Conservation (phyloP, 2,329 filamentous ascomycete species). For the Pseudogymnoascus sp. region DNA sequence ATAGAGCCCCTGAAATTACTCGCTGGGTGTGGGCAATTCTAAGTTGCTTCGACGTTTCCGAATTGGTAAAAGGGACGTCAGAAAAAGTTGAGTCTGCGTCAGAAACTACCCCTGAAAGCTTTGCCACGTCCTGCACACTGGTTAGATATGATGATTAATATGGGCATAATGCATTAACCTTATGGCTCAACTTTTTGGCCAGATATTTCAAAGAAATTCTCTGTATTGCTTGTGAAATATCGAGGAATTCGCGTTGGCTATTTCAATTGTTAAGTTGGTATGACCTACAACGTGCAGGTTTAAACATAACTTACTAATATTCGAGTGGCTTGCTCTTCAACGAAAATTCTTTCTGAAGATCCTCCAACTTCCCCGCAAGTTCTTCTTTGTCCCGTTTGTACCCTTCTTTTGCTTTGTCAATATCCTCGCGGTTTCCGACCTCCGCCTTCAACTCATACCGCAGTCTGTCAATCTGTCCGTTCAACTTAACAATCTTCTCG, state of each 20-base stretch:
- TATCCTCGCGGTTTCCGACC: constrained; percentile 5
- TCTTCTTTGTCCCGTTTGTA: constrained; percentile 13
- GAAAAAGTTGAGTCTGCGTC: background rate
- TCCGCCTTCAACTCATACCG: constrained; percentile 7
- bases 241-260: constrained; percentile 12
- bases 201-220: background rate
- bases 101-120: background rate
- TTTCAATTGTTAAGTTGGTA: constrained; percentile 7
- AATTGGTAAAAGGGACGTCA: background rate
- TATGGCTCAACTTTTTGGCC: background rate
- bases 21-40: background rate
- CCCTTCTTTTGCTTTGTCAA: constrained; percentile 11
- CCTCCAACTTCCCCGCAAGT: constrained; percentile 11
- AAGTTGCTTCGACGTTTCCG: background rate
- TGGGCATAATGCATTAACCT: background rate
- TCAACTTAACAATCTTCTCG: constrained; percentile 6
- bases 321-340: constrained; percentile 9
- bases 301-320: constrained; percentile 13
- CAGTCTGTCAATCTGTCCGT: constrained; percentile 6
- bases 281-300: background rate
- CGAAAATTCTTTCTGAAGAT: constrained; percentile 16
- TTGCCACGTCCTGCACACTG: background rate
- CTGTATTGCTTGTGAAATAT: constrained; percentile 12
- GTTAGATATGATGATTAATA: background rate
- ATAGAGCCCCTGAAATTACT: background rate